These are phyloP conservation scores for Trichoderma arundinaceum DNA, from an alignment of 2,329 filamentous ascomycete genomes.

Conservation along the genomic window DNA sequence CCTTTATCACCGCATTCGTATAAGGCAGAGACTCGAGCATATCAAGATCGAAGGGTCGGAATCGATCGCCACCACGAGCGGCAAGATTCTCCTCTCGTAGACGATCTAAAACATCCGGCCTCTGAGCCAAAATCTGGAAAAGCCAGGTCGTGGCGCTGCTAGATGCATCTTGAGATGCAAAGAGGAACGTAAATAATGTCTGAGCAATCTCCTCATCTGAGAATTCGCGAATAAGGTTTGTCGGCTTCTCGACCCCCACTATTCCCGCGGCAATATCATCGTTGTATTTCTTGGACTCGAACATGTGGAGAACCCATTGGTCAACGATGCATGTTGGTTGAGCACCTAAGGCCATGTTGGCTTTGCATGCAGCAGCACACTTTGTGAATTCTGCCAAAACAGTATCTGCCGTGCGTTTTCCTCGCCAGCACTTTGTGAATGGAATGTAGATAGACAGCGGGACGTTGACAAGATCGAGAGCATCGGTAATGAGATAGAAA, in stretches of 20 bases:
- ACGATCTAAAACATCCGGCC: constrained; percentile 21
- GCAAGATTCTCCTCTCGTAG: constrained; percentile 19
- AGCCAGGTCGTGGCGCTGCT: constrained; percentile 27
- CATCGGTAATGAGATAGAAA: constrained; percentile 20
- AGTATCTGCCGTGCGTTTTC: constrained; percentile 12
- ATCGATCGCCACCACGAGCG: constrained; percentile 7
- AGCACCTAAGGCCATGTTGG: constrained; percentile 22
- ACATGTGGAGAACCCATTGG: constrained; percentile 24
- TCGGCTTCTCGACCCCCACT: constrained; percentile 17
- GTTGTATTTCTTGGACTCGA: constrained; percentile 10
- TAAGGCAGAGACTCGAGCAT: constrained; percentile 25
- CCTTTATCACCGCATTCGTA: constrained; percentile 21
- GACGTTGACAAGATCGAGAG: constrained; percentile 24
- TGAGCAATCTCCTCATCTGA: constrained; percentile 20
- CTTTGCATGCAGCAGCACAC: constrained; percentile 20
- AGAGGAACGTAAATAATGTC: constrained; percentile 25
- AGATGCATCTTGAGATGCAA: constrained; percentile 21
- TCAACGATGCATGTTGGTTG: constrained; percentile 19
- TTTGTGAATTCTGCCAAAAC: constrained; percentile 16
- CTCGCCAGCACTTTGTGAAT: constrained; percentile 21
- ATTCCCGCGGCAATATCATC: constrained; percentile 5
- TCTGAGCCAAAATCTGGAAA: constrained; percentile 21
- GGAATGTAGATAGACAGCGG: constrained; percentile 17
- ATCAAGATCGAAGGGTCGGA: neutral
- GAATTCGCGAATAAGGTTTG: constrained; percentile 26